Evolutionary conservation across 257 asterid genomes (phyloP), one percentile per base, ranked within the genome.

Genomic region (Scutellaria galericulata): DNA sequence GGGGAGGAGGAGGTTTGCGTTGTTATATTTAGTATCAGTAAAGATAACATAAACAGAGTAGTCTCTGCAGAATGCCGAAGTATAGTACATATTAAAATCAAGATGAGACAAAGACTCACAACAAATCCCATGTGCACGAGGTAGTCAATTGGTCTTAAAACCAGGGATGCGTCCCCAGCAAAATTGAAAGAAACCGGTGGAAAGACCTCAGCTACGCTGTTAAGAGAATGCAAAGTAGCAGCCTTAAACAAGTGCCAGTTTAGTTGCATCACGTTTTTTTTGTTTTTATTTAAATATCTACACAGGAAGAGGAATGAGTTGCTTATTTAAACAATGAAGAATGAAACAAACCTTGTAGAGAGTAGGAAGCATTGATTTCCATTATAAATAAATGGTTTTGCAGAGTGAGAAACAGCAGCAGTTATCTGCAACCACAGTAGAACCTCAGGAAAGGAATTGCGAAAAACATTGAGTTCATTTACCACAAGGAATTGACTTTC

Each of bases 131-230:
- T 64, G 80, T 82, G 89, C 70, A 86, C 80, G 53, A 92, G 95
- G 84, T 89, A 92, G 80, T 92, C 97, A 12, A 63, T 66, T 39
- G 97, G 97, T 81, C 89, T 86, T 68, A 92, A 74, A 75, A 70
- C 77, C 97, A 92, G 78, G 24, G 92, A 86, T 46, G 96, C 93
- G 44, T 84, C 91, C 7, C 89, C 95, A 50, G 89, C 92, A 68
- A 92, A 92, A 87, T 92, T 89, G 55, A 92, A 77, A 71, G 91
- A 68, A 78, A 86, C 86, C 9, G 80, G 65, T 61, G 97, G 96
- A 72, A 92, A 92, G 78, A 81, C 75, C 74, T 88, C 88, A 12
- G 76, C 66, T 71, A 86, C 73, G 78, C 98, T 89, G 89, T 74
- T 69, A 11, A 66, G 55, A 75, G 51, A 70, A 78, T 71, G 70